Conservation (phyloP, 139 green algal genomes). For the Auxenochlorella protothecoides region DNA sequence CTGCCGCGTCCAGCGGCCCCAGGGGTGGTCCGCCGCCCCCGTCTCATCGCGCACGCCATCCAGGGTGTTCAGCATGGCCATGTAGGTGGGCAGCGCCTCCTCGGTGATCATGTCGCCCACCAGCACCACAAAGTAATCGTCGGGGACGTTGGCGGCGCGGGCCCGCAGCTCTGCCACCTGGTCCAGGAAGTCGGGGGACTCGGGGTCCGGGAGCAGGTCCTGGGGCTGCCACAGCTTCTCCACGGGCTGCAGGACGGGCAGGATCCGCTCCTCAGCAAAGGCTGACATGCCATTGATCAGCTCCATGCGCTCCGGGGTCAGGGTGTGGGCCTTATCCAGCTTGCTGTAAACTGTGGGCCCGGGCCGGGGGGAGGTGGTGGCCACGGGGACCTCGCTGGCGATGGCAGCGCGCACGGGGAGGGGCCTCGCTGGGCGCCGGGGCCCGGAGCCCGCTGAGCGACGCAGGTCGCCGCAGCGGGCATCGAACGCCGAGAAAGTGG, state of each 20-base stretch:
- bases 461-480: too few species aligned
- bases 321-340: constrained; percentile 29
- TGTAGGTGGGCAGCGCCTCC: constrained; percentile 99
- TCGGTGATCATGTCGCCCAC: constrained; percentile 74
- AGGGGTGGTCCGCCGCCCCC: constrained; percentile 68
- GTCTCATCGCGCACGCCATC: constrained; percentile 69
- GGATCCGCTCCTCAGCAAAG: constrained; percentile 33
- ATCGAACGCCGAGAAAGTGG: too few species aligned
- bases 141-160: constrained; percentile 66
- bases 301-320: constrained; percentile 42
- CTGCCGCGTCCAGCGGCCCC: constrained; percentile 68
- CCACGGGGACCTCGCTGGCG: too few species aligned
- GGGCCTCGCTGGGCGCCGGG: too few species aligned
- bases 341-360: not conserved
- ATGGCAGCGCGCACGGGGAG: too few species aligned
- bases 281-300: constrained; percentile 38
- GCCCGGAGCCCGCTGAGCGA: too few species aligned
- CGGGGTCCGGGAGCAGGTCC: constrained; percentile 88
- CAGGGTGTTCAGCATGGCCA: constrained; percentile 99
- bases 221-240: constrained; percentile 90
- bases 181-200: constrained; percentile 83
- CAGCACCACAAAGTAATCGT: constrained; percentile 92
- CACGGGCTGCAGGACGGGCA: constrained; percentile 21
- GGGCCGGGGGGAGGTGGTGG: too few species aligned
- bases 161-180: constrained; percentile 76